Percentiles rank a stretch among this genome's conserved stretches.
phyloP scores from a whole-genome alignment of 345 rosid genomes.

The Corchorus olitorius region DNA sequence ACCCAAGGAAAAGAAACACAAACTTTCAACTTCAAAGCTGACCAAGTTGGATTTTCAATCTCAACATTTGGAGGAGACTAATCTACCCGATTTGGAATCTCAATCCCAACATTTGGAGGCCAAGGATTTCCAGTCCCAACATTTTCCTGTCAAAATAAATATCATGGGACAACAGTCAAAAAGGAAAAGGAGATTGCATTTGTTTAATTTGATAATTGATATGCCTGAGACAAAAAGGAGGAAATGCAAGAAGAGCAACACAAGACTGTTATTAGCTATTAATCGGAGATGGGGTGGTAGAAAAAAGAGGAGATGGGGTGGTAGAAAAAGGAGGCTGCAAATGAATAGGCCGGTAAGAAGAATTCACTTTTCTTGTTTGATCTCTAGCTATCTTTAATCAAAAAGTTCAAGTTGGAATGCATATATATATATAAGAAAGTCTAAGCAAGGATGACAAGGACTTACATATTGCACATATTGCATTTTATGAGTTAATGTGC shows the following conservation, averaged over 20 bases:
- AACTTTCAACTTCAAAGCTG: too few species aligned
- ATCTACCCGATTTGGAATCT: background rate
- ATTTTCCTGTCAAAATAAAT: too few species aligned
- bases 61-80: background rate
- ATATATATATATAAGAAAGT: too few species aligned
- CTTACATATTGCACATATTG: too few species aligned
- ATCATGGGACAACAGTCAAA: conserved; percentile 20
- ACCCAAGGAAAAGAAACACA: background rate
- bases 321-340: background rate
- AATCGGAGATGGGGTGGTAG: background rate
- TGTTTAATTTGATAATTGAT: too few species aligned
- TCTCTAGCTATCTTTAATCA: too few species aligned
- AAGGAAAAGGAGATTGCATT: conserved; percentile 18
- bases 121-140: conserved; percentile 9
- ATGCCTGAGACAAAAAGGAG: too few species aligned
- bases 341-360: background rate
- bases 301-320: background rate
- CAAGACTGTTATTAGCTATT: background rate
- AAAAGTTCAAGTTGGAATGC: too few species aligned
- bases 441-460: too few species aligned
- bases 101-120: background rate
- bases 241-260: too few species aligned
- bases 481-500: too few species aligned
- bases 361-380: too few species aligned
- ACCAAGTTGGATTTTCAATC: background rate